Evolutionary conservation across 208 protist genomes (phyloP), one percentile per base, ranked within the genome.

Genomic region (Trypanosoma congolense): DNA sequence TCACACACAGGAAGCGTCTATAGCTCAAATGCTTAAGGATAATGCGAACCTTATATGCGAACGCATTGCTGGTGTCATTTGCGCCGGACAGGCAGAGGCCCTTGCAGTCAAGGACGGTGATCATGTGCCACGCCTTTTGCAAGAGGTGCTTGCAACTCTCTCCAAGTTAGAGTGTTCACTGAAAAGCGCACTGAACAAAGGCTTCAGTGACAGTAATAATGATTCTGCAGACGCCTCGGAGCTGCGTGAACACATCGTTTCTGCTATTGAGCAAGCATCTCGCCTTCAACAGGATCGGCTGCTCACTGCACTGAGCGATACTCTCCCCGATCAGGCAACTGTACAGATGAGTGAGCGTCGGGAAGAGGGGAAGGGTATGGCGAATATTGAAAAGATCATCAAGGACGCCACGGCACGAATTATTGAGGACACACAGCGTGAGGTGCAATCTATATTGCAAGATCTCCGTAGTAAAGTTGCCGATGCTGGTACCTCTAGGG

Each of bases 201-300:
- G 14, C 24, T 1, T 65, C 31, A 25, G 48, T 2, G 16, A 24
- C 2, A 29, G 38, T 0, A 33, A 51, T 25, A 28, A 30, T 1
- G 25, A 35, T 9, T 30, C 58, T 25, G 36, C 55, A 51, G 41
- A 56, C 12, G 19, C 42, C 18, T 45, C 61, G 21, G 59, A 68
- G 22, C 0, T 77, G 26, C 59, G 56, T 24, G 44, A 46, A n/a
- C 67, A 60, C 35, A 51, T 87, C 19, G 56, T 75, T 36, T 62
- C 67, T 33, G 75, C 77, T 10, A 71, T 87, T 28, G 67, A 83
- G 47, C 65, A 72, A 46, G 63, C 77, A 3, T 63, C 73, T 18
- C 59, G 53, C 10, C 31, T 65, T 30, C 79, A 91, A 48, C 76
- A 83, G 45, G 77, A 83, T 50, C 54, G 58, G n/a, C 35, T 91